Percentiles rank a stretch among this genome's conserved stretches.
phyloP scores from a whole-genome alignment of 2,329 filamentous ascomycete species.

The Ceratocystiopsis sp. region DNA sequence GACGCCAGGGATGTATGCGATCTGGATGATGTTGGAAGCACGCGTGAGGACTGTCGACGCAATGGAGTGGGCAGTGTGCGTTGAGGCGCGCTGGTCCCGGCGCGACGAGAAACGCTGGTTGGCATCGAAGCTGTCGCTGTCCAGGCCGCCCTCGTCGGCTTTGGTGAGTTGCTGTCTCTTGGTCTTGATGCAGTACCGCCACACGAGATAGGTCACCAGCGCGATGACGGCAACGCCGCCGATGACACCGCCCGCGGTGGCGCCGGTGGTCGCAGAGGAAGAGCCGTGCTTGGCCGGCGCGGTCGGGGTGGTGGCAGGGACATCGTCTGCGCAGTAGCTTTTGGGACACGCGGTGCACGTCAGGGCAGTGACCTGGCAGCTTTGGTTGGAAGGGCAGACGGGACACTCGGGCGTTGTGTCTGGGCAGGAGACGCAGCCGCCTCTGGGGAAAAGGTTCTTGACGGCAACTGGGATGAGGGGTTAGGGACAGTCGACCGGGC shows the following conservation, averaged over 20 bases:
- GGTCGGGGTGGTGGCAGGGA: slow-evolving; percentile 4
- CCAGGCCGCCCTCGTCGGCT: slow-evolving; percentile 39
- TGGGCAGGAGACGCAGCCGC: slow-evolving; percentile 29
- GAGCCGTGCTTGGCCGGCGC: slow-evolving; percentile 16
- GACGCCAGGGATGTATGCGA: slow-evolving; percentile 95
- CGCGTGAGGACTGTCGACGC: slow-evolving; percentile 90
- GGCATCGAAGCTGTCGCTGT: slow-evolving; percentile 28
- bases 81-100: slow-evolving; percentile 54
- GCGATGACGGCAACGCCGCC: slow-evolving; percentile 65
- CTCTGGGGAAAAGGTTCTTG: slow-evolving; percentile 21
- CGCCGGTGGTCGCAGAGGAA: slow-evolving; percentile 60
- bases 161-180: slow-evolving; percentile 43
- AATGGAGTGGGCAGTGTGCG: slow-evolving; percentile 76
- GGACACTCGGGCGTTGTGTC: slow-evolving; percentile 27
- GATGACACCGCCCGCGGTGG: slow-evolving; percentile 84
- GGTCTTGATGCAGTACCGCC: slow-evolving; percentile 74
- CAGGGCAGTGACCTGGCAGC: slow-evolving; percentile 28
- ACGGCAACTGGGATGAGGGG: slow-evolving; percentile 10
- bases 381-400: slow-evolving; percentile 22
- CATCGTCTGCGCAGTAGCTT: slow-evolving; percentile 25
- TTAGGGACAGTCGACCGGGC: no score
- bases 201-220: slow-evolving; percentile 63
- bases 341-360: slow-evolving; percentile 30
- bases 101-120: slow-evolving; percentile 36
- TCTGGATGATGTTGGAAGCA: slow-evolving; percentile 97